Evolutionary conservation across 2,329 filamentous ascomycete genomes (phyloP), one percentile per base, ranked within the genome.

Genomic region (Ascochyta pisi): DNA sequence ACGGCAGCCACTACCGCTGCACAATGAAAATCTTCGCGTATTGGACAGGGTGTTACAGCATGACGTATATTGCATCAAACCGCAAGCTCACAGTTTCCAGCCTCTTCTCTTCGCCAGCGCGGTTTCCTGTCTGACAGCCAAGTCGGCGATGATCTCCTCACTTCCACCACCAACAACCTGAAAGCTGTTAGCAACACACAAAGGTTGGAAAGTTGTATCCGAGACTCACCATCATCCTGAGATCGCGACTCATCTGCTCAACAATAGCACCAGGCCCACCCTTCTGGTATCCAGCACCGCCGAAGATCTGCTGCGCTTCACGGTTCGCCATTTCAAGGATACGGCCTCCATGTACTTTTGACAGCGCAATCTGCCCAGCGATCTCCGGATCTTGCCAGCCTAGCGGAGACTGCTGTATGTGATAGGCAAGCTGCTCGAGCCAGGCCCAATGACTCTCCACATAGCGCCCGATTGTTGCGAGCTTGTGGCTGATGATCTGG

Each of bases 391-490:
- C 73, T 48, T 77, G 69, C 70, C 74, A 78, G 3, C 64, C 68
- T 51, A 78, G 64, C 59, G 77, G 75, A 4, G 76, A 78, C 8
- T 76, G 66, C 54, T 82, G 77, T 39, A 83, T 76, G 41, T 84
- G 82, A 65, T 82, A 84, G 5, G 83, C 84, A 3, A 88, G 74
- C 66, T 87, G 84, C 63, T 88, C 86, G 54, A 88, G 69, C 75
- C 85, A 87, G 0, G 85, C 83, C 72, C 83, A 85, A 41, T 85
- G 83, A 0, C 83, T 82, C 60, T 88, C 86, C n/a, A 88, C 81
- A 61, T 83, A 79, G 10, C 83, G 77, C 0, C 83, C 84, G 46
- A 87, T 79, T 33, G 81, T 84, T n/a, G 83, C 80, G 13, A 88
- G 78, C 66, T 88, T 88, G 19, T 81, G 77, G 16, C 82, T 79